These are phyloP conservation scores for Russula foetens DNA, from an alignment of 768 basidiomycete species.

Conservation along the genomic window DNA sequence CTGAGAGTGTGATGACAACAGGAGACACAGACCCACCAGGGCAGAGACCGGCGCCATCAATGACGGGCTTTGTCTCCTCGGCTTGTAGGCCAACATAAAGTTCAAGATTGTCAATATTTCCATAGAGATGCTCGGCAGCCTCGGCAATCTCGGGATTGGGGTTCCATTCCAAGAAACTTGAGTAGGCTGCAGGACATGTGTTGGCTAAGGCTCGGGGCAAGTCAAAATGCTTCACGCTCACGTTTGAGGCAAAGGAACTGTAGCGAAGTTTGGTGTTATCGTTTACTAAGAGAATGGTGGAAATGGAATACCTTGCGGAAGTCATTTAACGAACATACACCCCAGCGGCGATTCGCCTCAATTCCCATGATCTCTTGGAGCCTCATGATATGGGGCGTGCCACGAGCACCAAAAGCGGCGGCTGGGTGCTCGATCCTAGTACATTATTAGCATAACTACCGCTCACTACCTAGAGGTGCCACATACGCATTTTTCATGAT, in stretches of 20 bases:
- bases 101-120: conserved; percentile 67
- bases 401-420: conserved; percentile 64
- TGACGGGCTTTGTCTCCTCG: conserved; percentile 65
- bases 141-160: conserved; percentile 56
- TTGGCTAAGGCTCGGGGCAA: not conserved
- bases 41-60: conserved; percentile 77
- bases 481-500: conserved; percentile 62
- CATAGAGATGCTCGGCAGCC: conserved; percentile 72
- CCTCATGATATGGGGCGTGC: conserved; percentile 63
- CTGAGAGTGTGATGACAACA: not conserved
- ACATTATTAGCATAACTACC: not conserved
- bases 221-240: conserved; percentile 27
- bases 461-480: not conserved
- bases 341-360: conserved; percentile 67
- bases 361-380: conserved; percentile 83
- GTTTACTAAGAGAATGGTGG: not conserved
- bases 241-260: conserved; percentile 73
- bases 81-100: conserved; percentile 77
- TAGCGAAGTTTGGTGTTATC: not conserved
- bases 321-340: conserved; percentile 77
- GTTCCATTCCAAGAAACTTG: conserved; percentile 77
- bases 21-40: conserved; percentile 42
- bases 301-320: conserved; percentile 51
- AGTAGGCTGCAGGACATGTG: conserved; percentile 40
- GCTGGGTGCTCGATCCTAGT: conserved; percentile 64